These are phyloP conservation scores for Bacterosira constricta DNA, from an alignment of 108 stramenopile species.

Conservation along the genomic window DNA sequence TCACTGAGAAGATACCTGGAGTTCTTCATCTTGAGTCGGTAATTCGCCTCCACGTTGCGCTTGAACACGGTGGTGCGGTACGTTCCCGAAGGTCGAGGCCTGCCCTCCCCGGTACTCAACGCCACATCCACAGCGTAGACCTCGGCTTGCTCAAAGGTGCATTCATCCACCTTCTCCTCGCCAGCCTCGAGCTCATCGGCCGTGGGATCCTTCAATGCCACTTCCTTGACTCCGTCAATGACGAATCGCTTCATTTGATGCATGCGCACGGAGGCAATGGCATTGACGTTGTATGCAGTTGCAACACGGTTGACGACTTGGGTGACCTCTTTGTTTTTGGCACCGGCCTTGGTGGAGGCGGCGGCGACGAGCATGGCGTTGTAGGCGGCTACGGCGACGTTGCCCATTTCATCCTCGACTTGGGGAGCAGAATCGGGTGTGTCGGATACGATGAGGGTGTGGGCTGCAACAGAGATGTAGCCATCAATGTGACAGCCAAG, in stretches of 20 bases:
- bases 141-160: slow-evolving; percentile 87
- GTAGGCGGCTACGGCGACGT: slow-evolving; percentile 95
- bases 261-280: slow-evolving; percentile 94
- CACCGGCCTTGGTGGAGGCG: slow-evolving; percentile 88
- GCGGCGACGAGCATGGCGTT: slow-evolving; percentile 96
- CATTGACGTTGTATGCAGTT: slow-evolving; percentile 91
- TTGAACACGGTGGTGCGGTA: slow-evolving; percentile 97
- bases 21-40: slow-evolving; percentile 96
- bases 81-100: slow-evolving; percentile 82
- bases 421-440: slow-evolving; percentile 58
- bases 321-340: slow-evolving; percentile 92
- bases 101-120: slow-evolving; percentile 98
- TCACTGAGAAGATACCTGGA: slow-evolving; percentile 84
- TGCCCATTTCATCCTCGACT: slow-evolving; percentile 68
- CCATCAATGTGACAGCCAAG: slow-evolving; percentile 99
- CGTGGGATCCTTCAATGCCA: slow-evolving; percentile 79
- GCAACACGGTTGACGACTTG: slow-evolving; percentile 92
- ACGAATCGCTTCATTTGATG: slow-evolving; percentile 99
- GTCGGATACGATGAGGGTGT: slow-evolving; percentile 91
- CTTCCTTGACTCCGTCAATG: slow-evolving; percentile 96
- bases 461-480: slow-evolving; percentile 97
- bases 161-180: slow-evolving; percentile 81
- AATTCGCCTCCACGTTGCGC: slow-evolving; percentile 94
- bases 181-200: slow-evolving; percentile 78
- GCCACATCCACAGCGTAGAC: slow-evolving; percentile 98